phyloP scores from a whole-genome alignment of 352 stramenopile species.

The Phytophthora sojae region DNA sequence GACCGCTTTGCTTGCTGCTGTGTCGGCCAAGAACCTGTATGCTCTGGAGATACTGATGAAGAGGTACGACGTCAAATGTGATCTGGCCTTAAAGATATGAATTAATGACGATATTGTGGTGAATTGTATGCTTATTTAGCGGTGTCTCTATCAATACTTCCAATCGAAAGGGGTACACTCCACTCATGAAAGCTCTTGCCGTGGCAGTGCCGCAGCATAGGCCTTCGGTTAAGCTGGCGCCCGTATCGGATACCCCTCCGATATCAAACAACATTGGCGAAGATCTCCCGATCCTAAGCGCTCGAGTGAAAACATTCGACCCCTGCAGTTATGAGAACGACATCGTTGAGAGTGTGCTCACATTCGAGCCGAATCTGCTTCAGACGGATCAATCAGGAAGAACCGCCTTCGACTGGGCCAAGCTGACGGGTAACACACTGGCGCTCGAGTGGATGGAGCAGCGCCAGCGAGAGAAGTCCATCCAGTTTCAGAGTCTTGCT shows the following conservation, averaged over 20 bases:
- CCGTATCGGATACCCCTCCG: neutral
- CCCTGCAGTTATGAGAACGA: slow-evolving; percentile 54
- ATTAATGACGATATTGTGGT: neutral
- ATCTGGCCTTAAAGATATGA: neutral
- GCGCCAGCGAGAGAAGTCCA: slow-evolving; percentile 41
- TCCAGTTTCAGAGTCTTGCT: slow-evolving; percentile 43
- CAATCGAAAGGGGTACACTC: slow-evolving; percentile 70
- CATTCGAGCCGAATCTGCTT: slow-evolving; percentile 51
- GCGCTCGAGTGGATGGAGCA: slow-evolving; percentile 48
- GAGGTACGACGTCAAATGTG: slow-evolving; percentile 37
- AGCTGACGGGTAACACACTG: slow-evolving; percentile 48
- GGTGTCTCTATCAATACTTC: slow-evolving; percentile 62
- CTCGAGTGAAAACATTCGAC: neutral
- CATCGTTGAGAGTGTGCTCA: slow-evolving; percentile 55
- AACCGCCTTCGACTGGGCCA: slow-evolving; percentile 75
- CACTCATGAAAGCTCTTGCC: slow-evolving; percentile 81
- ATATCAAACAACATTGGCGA: slow-evolving; percentile 29
- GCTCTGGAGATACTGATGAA: slow-evolving; percentile 53
- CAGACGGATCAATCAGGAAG: slow-evolving; percentile 53
- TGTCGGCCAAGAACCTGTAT: slow-evolving; percentile 53
- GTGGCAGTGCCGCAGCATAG: slow-evolving; percentile 37
- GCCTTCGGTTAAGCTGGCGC: neutral
- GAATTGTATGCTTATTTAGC: slow-evolving; percentile 17
- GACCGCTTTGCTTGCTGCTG: slow-evolving; percentile 64
- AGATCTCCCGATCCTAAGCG: neutral